These are phyloP conservation scores for Pestalotiopsis sp. DNA, from an alignment of 2,329 filamentous ascomycete genomes.

Conservation along the genomic window DNA sequence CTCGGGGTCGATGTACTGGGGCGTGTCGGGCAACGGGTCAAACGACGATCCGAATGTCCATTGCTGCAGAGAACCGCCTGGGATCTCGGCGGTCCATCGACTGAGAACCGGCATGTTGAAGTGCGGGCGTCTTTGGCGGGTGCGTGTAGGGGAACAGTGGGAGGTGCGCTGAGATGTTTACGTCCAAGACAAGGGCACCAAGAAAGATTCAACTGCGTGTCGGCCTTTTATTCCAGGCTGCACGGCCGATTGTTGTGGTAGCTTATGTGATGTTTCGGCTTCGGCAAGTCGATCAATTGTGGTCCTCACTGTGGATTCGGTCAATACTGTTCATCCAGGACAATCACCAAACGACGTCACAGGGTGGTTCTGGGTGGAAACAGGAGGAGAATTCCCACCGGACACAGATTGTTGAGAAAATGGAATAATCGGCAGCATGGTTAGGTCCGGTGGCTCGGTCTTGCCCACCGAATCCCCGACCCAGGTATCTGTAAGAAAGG, in stretches of 20 bases:
- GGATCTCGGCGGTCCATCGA: slow-evolving; percentile 44
- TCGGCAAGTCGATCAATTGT: neutral
- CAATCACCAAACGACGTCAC: neutral
- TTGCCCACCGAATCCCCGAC: neutral
- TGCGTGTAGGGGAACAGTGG: neutral
- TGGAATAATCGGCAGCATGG: neutral
- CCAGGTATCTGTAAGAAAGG: no score
- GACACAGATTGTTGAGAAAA: neutral
- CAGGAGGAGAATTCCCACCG: neutral
- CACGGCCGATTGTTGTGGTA: no score
- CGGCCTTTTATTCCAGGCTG: no score
- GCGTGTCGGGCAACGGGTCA: slow-evolving; percentile 41
- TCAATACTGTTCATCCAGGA: neutral
- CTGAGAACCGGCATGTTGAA: slow-evolving; percentile 12
- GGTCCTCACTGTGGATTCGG: neutral
- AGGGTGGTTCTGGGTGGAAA: neutral
- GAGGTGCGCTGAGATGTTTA: neutral
- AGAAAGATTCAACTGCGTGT: no score
- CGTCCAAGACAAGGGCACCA: neutral
- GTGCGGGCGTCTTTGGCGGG: neutral
- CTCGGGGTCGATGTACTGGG: slow-evolving; percentile 63
- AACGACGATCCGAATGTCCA: slow-evolving; percentile 55
- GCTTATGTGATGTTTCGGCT: no score
- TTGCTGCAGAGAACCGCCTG: slow-evolving; percentile 51
- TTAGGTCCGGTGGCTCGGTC: neutral